These are phyloP conservation scores for Cyclospora cayetanensis DNA, from an alignment of 169 alveolate genomes.

Conservation along the genomic window DNA sequence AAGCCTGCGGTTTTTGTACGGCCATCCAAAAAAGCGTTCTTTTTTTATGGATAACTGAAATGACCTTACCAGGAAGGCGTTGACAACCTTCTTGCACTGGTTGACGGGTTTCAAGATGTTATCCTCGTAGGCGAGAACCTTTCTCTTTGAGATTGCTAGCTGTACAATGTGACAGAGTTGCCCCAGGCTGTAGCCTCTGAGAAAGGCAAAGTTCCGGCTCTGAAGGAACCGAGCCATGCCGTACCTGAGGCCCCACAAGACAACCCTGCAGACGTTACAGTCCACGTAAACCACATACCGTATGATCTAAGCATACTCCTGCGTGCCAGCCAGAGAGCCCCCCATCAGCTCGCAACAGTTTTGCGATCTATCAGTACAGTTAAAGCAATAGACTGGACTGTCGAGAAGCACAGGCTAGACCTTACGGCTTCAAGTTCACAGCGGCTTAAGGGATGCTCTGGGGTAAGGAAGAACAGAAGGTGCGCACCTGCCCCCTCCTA, in stretches of 20 bases:
- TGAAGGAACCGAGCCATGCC: conserved; percentile 84
- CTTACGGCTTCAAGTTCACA: no score
- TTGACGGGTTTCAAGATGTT: conserved; percentile 75
- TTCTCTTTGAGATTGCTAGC: conserved; percentile 73
- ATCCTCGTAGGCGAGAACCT: conserved; percentile 77
- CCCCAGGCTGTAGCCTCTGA: conserved; percentile 80
- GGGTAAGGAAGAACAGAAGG: no score
- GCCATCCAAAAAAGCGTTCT: background rate
- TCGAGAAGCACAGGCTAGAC: no score
- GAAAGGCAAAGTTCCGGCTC: conserved; percentile 79
- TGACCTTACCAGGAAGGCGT: conserved; percentile 73
- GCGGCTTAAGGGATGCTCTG: no score
- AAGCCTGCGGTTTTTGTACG: background rate
- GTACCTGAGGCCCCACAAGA: conserved; percentile 72
- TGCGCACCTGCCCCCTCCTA: conserved; percentile 60
- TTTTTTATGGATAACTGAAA: background rate
- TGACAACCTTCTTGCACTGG: conserved; percentile 70
- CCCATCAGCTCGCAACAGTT: no score
- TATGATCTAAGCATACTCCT: no score
- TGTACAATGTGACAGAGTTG: conserved; percentile 85
- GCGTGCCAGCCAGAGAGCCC: no score
- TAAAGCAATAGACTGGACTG: no score
- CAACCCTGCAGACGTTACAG: background rate
- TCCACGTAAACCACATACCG: no score
- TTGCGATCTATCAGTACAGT: no score